A percentile compares a stretch with the other conserved stretches of the same genome.
phyloP scores from a whole-genome alignment of 2,329 filamentous ascomycete species.

The Colletotrichum incanum region DNA sequence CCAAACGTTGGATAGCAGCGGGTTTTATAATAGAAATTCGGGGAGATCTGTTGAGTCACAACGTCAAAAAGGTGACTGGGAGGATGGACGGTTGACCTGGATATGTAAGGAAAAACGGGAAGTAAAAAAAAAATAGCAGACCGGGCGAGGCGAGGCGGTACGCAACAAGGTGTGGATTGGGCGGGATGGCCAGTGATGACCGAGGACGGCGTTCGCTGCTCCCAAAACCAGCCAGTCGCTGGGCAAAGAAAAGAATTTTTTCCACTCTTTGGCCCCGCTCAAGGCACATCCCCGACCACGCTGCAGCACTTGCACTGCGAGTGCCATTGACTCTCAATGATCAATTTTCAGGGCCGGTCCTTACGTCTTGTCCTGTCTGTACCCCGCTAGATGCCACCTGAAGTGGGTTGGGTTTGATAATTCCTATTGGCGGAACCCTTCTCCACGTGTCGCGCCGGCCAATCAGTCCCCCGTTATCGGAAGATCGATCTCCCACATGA shows the following conservation, averaged over 20 bases:
- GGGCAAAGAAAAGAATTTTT: constrained; percentile 40
- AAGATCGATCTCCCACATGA: constrained; percentile 37
- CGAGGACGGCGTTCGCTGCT: constrained; percentile 42
- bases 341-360: constrained; percentile 30
- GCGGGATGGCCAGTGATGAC: constrained; percentile 43
- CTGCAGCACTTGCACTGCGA: constrained; percentile 9
- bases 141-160: constrained; percentile 34
- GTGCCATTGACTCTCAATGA: constrained; percentile 37
- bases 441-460: constrained; percentile 14
- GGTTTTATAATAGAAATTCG: constrained; percentile 33
- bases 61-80: constrained; percentile 8
- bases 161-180: constrained; percentile 43
- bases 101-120: constrained; percentile 28
- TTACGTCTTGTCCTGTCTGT: constrained; percentile 33
- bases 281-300: constrained; percentile 30
- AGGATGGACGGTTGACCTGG: constrained; percentile 21
- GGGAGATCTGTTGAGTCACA: constrained; percentile 41
- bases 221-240: constrained; percentile 31
- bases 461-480: constrained; percentile 41
- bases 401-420: constrained; percentile 18
- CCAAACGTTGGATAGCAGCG: constrained; percentile 7
- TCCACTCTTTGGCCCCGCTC: constrained; percentile 41
- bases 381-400: constrained; percentile 41
- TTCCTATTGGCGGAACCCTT: constrained; percentile 5
- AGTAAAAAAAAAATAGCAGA: constrained; percentile 29